These are phyloP conservation scores for Hyaloscypha variabilis DNA, from an alignment of 495 filamentous ascomycete genomes.

Conservation along the genomic window DNA sequence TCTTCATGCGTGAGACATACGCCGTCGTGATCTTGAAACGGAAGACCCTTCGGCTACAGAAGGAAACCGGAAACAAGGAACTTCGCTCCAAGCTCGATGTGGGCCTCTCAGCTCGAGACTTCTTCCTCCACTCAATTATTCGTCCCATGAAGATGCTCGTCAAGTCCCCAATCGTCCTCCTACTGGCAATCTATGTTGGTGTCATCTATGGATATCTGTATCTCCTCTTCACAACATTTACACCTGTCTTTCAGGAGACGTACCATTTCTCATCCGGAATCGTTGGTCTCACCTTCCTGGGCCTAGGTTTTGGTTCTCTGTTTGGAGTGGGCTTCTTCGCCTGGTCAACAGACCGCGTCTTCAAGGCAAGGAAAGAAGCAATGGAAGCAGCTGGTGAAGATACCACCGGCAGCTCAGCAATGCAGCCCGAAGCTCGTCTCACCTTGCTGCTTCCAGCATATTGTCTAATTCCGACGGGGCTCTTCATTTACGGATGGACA, in stretches of 20 bases:
- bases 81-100: conserved; percentile 53
- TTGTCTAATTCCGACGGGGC: conserved; percentile 45
- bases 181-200: conserved; percentile 59
- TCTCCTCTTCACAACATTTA: conserved; percentile 71
- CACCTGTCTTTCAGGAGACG: conserved; percentile 59
- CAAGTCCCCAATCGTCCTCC: conserved; percentile 60
- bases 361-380: conserved; percentile 17
- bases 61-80: conserved; percentile 46
- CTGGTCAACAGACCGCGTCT: conserved; percentile 10
- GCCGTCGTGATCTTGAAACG: conserved; percentile 36
- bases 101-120: conserved; percentile 45
- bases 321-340: conserved; percentile 38
- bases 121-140: conserved; percentile 56
- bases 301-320: conserved; percentile 63
- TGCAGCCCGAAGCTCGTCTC: conserved; percentile 48
- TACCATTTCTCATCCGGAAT: conserved; percentile 65
- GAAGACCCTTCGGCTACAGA: conserved; percentile 37
- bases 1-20: conserved; percentile 45
- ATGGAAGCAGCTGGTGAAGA: not conserved
- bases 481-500: conserved; percentile 76
- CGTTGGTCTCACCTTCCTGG: conserved; percentile 68
- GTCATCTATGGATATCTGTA: conserved; percentile 71
- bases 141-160: conserved; percentile 61
- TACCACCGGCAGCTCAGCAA: conserved; percentile 12
- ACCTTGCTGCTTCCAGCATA: conserved; percentile 42